Conservation (phyloP, 2,329 filamentous ascomycete species). For the Stromatinia cepivora region DNA sequence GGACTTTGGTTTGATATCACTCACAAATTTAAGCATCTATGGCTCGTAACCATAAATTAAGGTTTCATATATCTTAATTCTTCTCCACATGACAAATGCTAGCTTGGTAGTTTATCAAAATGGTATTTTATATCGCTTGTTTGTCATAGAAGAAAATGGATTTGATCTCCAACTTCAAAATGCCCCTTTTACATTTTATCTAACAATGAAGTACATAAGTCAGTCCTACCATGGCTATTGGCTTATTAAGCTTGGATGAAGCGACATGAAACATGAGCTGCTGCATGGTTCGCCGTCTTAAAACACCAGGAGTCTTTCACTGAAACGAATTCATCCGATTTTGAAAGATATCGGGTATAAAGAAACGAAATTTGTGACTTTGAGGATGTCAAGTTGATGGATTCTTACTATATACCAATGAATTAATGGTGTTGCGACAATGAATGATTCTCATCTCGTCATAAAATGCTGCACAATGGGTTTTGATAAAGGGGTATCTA, state of each 20-base stretch:
- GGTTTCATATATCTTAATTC: conserved; percentile 1
- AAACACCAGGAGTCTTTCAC: not conserved
- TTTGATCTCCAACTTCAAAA: not conserved
- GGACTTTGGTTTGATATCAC: not conserved
- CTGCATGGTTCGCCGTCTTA: conserved; percentile 4
- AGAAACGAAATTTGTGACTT: not conserved
- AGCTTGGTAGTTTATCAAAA: not conserved
- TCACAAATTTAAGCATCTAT: not conserved
- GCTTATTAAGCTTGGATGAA: not conserved
- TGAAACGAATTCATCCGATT: conserved; percentile 8
- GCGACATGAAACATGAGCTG: conserved; percentile 11
- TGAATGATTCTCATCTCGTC: not conserved
- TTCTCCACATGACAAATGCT: not conserved
- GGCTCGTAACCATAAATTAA: conserved; percentile 6
- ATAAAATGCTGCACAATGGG: not conserved
- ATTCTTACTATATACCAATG: not conserved
- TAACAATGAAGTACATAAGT: not conserved
- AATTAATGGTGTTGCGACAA: not conserved
- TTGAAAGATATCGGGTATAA: not conserved
- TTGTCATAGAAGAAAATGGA: not conserved
- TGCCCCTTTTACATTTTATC: not conserved
- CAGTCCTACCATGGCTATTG: no score
- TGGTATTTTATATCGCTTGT: not conserved
- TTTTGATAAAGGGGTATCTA: no score
- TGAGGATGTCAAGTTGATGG: not conserved